Evolutionary conservation across 768 basidiomycete species (phyloP), one percentile per base, ranked within the genome.

Genomic region (Phaffia tasmanica): DNA sequence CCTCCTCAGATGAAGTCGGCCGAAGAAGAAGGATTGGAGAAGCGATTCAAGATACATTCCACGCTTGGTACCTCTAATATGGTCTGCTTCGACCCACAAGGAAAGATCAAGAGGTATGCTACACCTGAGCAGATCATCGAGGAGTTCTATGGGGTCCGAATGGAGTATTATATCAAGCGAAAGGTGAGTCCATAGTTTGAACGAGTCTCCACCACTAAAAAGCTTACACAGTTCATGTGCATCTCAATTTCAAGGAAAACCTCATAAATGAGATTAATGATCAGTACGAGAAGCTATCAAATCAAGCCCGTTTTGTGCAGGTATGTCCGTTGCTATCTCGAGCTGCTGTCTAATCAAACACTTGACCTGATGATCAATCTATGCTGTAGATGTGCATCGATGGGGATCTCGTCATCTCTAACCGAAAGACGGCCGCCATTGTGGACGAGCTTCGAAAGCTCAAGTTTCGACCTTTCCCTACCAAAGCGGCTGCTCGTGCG

Each of bases 41-140:
- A 95, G 76, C 88, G 84, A 75, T 97, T 99, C 85, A 94, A 91
- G 77, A 79, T 97, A 69, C 84, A 84, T 18, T 77, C 81, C 57
- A 88, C 92, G 75, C 78, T 99, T 75, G 87, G 81, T 76, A 95
- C 90, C 19, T 83, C 84, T 75, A 99, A 99, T 79, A 98, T 99
- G 95, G 95, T 98, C 21, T 92, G 90, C 77, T 99, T 99, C 76
- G 94, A 99, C 77, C 83, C 88, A 68, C 88, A 93, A 21, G 86
- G 89, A 71, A 95, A 94, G 80, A 94, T 99, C 79, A 90, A 86
- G 79, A 93, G 86, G 77, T 98, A 97, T 76, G 79, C 83, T 21
- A 82, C 85, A 0, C 84, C 95, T 0, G 95, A 98, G 74, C 87
- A 92, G 71, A 89, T 99, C 62, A 76, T 98, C 55, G 85, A 89